Base-by-base conservation (phyloP, 1,284 basidiomycete species). In the Malassezia equina region DNA sequence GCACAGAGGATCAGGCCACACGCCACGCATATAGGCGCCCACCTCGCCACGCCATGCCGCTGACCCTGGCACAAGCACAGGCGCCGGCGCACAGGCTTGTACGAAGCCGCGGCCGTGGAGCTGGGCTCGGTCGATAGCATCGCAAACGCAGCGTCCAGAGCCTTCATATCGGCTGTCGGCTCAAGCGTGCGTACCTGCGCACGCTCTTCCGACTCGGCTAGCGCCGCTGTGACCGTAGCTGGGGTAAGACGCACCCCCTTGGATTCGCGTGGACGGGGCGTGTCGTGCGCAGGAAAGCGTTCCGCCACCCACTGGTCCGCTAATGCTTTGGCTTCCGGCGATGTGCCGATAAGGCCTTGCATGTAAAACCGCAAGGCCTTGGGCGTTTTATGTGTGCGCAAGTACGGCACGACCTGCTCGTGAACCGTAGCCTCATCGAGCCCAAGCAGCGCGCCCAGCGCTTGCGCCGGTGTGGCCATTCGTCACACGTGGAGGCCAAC, bases 1-100 rank as follows among this genome's bases (percentile, higher is more conserved):
- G 31, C 23, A 23, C 55, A 57, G 11, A 57, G 29, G 15, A 57
- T 29, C 34, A 57, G 41, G 11, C 55, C 55, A 33, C 55, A 57
- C 2, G 43, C 17, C 13, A 36, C 33, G 29, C 55, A 57, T 23
- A 51, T 34, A 1, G 49, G 55, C 15, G 36, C 44, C 23, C 45
- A 41, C 8, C 25, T 19, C 1, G 55, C 55, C 3, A 52, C 21
- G 4, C 32, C 9, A 34, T 57, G 55, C 31, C 11, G n/a, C 19
- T 17, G 28, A 6, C 49, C 55, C 41, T 57, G 49, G 46, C 55
- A 57, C 15, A 57, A 29, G 25, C 55, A 57, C 15, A 56, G 5
- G 13, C 48, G 39, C 23, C 31, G 33, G 3, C 15, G 25, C 24
- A 12, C 13, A 5, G 48, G 49, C 17, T 43, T 31, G 44, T 49